Evolutionary conservation across 2,329 filamentous ascomycete genomes (phyloP).

Genomic region (Neonectria neomacrospora): DNA sequence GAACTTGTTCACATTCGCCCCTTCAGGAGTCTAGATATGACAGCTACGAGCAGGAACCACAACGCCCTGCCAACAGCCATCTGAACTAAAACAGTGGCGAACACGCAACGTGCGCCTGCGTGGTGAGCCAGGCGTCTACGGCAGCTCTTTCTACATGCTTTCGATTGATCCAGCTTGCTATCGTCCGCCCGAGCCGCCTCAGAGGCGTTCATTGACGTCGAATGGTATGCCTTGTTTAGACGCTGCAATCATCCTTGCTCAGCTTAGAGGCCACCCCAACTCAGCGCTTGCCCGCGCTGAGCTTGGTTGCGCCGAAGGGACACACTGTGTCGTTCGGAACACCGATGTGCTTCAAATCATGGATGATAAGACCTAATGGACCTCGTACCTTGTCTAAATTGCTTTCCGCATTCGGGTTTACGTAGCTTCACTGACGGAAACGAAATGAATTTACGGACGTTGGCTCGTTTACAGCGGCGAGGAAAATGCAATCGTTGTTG

Average conservation of each 20-base stretch:
- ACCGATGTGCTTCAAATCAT: conserved; percentile 6
- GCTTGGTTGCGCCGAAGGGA: conserved; percentile 9
- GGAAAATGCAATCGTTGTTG: conserved; percentile 1
- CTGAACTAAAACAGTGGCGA: too few relatives aligned
- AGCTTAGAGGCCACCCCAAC: conserved; percentile 3
- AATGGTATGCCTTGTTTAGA: too few relatives aligned
- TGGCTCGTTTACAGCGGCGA: not conserved
- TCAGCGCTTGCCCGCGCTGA: not conserved
- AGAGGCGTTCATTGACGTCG: too few relatives aligned
- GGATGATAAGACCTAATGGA: conserved; percentile 17
- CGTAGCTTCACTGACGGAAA: not conserved
- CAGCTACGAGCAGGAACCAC: too few relatives aligned
- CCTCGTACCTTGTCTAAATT: conserved; percentile 10
- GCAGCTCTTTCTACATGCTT: too few relatives aligned
- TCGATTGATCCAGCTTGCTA: too few relatives aligned
- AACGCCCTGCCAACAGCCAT: too few relatives aligned
- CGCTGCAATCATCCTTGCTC: conserved; percentile 8
- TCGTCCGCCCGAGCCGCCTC: too few relatives aligned
- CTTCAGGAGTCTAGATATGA: too few relatives aligned
- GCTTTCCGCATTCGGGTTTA: not conserved
- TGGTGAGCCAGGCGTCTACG: too few relatives aligned
- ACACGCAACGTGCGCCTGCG: too few relatives aligned
- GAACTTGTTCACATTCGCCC: too few relatives aligned
- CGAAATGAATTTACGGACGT: not conserved
- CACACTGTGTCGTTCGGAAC: conserved; percentile 4